Conservation (phyloP, 768 basidiomycete genomes). For the Omphalotus guepiniiformis region DNA sequence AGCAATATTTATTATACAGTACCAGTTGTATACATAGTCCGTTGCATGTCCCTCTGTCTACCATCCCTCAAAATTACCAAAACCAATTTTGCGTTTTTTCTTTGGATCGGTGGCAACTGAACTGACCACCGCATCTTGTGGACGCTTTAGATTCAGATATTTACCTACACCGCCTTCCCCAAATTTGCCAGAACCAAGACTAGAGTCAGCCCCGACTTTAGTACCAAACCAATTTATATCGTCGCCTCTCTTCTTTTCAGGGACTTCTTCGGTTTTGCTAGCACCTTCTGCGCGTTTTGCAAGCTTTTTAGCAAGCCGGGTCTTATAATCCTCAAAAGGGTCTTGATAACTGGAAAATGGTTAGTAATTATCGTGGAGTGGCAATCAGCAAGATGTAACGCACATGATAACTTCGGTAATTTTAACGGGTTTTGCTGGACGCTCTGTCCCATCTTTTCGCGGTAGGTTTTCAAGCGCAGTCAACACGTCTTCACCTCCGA, state of each 20-base stretch:
- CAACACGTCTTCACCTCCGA: constrained; percentile 91
- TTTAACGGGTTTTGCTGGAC: constrained; percentile 78
- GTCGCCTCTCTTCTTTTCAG: constrained; percentile 59
- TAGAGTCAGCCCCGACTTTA: constrained; percentile 59
- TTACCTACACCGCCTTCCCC: constrained; percentile 68
- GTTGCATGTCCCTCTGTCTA: constrained; percentile 32
- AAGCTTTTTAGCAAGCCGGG: constrained; percentile 73
- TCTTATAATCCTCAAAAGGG: constrained; percentile 92
- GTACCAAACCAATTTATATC: constrained; percentile 86
- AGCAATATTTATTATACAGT: neutral
- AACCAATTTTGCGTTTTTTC: constrained; percentile 78
- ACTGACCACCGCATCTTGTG: constrained; percentile 21
- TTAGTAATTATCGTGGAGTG: constrained; percentile 7
- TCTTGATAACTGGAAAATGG: constrained; percentile 69
- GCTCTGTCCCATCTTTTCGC: constrained; percentile 79
- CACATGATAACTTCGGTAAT: constrained; percentile 88
- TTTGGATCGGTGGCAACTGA: constrained; percentile 34
- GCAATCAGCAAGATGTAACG: constrained; percentile 22
- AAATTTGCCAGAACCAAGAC: constrained; percentile 24
- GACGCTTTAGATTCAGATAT: constrained; percentile 64
- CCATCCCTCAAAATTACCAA: constrained; percentile 90
- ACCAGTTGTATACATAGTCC: neutral
- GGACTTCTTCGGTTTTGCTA: constrained; percentile 15
- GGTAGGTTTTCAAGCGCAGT: constrained; percentile 80
- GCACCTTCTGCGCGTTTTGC: constrained; percentile 45